Conservation (phyloP, 2,329 filamentous ascomycete genomes). For the Conoideocrella luteorostrata region DNA sequence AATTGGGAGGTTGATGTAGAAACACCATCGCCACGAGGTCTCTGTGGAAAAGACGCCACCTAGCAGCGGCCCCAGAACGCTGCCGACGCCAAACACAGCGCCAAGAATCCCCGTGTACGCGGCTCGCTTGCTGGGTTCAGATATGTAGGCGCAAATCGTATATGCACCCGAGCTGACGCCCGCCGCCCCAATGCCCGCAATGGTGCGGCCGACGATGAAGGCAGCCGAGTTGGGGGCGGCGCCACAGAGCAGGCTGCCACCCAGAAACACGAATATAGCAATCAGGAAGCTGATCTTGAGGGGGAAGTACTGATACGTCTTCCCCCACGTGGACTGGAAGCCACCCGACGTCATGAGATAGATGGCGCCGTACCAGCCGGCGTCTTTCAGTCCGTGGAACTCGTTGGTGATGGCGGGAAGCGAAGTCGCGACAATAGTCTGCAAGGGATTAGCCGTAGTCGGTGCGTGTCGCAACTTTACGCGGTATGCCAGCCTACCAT, state of each 20-base stretch:
- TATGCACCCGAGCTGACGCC: conserved; percentile 43
- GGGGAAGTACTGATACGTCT: conserved; percentile 45
- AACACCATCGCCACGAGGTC: conserved; percentile 34
- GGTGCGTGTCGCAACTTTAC: too few relatives aligned
- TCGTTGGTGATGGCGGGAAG: conserved; percentile 50
- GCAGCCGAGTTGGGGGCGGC: conserved; percentile 39
- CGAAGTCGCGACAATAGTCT: conserved; percentile 50
- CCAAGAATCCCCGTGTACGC: conserved; percentile 33
- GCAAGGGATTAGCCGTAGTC: too few relatives aligned
- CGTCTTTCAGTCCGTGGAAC: conserved; percentile 45
- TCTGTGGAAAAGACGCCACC: conserved; percentile 31
- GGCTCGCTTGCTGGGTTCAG: conserved; percentile 27
- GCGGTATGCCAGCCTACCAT: too few relatives aligned
- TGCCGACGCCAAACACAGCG: conserved; percentile 28
- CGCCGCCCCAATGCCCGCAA: conserved; percentile 37
- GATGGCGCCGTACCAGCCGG: conserved; percentile 54
- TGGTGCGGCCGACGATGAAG: conserved; percentile 44
- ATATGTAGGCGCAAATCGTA: conserved; percentile 42
- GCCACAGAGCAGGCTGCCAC: conserved; percentile 46
- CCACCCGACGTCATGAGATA: conserved; percentile 44
- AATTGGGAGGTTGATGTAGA: conserved; percentile 34
- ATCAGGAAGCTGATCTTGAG: conserved; percentile 43
- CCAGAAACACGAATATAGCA: conserved; percentile 45
- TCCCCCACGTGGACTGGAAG: conserved; percentile 41
- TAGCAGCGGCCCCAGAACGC: conserved; percentile 29